Conservation (phyloP, 2,329 filamentous ascomycete genomes). For the Phialophora verrucosa region DNA sequence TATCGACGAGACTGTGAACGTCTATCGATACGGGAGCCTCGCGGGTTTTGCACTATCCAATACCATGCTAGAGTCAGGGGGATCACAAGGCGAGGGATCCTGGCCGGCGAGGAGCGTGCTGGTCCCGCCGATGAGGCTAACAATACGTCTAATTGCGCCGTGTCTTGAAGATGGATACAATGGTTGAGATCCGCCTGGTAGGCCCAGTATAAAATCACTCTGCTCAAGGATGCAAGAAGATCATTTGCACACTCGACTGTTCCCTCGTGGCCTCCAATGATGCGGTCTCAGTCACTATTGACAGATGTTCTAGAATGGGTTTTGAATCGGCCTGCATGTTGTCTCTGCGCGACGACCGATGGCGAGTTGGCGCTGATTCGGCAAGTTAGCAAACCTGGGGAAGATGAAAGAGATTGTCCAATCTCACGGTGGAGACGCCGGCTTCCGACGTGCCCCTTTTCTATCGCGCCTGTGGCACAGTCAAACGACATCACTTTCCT, state of each 20-base stretch:
- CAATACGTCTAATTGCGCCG: conserved; percentile 35
- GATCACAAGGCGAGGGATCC: conserved; percentile 20
- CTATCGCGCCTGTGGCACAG: conserved; percentile 13
- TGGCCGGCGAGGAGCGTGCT: conserved; percentile 25
- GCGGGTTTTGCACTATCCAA: conserved; percentile 34
- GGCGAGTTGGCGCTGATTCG: conserved; percentile 28
- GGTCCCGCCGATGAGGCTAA: conserved; percentile 35
- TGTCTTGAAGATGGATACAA: conserved; percentile 32
- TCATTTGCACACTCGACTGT: conserved; percentile 5
- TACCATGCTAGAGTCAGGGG: conserved; percentile 33
- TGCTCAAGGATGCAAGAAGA: conserved; percentile 2
- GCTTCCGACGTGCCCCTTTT: conserved; percentile 27
- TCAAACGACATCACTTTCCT: conserved; percentile 10
- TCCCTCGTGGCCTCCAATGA: conserved; percentile 9
- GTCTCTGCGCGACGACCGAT: conserved; percentile 12
- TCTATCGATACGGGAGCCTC: conserved; percentile 36
- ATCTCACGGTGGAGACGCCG: conserved; percentile 32
- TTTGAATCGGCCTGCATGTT: conserved; percentile 18
- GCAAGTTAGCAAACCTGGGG: conserved; percentile 32
- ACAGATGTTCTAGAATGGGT: conserved; percentile 4
- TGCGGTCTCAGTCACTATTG: conserved; percentile 3
- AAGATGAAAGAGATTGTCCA: conserved; percentile 33
- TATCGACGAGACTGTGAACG: conserved; percentile 24
- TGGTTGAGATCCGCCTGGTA: conserved; percentile 26
- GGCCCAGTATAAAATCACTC: neutral